Conservation (phyloP, 306 rosid genomes). For the Fragaria nilgerrensis region DNA sequence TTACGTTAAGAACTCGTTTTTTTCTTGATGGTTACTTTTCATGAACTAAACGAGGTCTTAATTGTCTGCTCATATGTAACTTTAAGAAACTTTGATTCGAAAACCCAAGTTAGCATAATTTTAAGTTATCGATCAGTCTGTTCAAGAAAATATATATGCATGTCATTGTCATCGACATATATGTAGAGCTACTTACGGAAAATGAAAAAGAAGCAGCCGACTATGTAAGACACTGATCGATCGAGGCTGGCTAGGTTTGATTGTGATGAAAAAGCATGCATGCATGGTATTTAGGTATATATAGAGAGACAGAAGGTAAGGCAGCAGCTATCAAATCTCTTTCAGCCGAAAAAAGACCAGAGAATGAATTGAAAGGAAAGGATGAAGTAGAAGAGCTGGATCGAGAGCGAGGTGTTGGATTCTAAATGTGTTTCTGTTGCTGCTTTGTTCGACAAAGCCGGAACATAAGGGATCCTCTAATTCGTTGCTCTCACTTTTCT, state of each 20-base stretch:
- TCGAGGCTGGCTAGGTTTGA: background rate
- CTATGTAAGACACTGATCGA: background rate
- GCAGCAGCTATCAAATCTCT: background rate
- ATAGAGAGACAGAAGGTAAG: background rate
- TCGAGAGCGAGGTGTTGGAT: background rate
- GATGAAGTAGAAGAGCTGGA: background rate
- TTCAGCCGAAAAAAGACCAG: slow-evolving; percentile 19
- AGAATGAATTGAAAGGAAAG: background rate
- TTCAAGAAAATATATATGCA: background rate
- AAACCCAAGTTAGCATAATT: background rate
- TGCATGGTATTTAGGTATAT: background rate
- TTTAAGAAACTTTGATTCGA: background rate
- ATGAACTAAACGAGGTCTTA: no score
- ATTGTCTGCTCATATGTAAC: background rate
- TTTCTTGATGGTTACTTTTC: no score
- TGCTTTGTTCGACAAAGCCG: slow-evolving; percentile 1
- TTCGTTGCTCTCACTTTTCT: slow-evolving; percentile 5
- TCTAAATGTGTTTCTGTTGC: background rate
- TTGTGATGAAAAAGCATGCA: background rate
- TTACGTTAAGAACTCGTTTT: no score
- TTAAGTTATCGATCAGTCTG: background rate
- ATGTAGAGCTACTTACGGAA: background rate
- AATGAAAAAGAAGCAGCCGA: background rate
- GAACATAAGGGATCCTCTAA: background rate
- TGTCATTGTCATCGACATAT: background rate